Evolutionary conservation across 345 rosid species (phyloP).

Genomic region (Linum usitatissimum): DNA sequence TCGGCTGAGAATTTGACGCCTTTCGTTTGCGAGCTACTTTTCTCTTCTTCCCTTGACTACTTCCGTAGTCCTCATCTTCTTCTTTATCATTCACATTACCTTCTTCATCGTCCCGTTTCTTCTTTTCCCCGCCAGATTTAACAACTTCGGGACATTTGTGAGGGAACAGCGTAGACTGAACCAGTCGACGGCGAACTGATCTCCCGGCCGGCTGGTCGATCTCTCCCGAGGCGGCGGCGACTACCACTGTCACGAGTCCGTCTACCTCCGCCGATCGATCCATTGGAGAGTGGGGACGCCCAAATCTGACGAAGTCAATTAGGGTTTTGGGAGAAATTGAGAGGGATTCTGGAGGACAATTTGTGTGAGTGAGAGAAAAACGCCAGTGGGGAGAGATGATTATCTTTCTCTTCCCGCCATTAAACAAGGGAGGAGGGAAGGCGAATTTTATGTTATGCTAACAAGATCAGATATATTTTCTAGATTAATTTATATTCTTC

Average conservation of each 20-base stretch:
- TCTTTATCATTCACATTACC: slow-evolving; percentile 29
- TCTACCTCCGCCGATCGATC: slow-evolving; percentile 7
- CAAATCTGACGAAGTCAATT: neutral
- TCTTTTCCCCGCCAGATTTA: slow-evolving; percentile 17
- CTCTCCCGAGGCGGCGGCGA: neutral
- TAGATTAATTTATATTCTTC: no score
- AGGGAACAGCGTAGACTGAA: slow-evolving; percentile 68
- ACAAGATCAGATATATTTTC: no score
- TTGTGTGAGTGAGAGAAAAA: neutral
- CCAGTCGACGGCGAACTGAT: slow-evolving; percentile 44
- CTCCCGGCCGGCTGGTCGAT: slow-evolving; percentile 24
- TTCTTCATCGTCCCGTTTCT: slow-evolving; percentile 12
- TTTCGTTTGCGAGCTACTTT: slow-evolving; percentile 38
- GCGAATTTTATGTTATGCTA: no score
- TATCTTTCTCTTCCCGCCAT: neutral
- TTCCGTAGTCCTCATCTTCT: slow-evolving; percentile 37
- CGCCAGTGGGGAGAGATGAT: neutral
- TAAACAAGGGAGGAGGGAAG: neutral
- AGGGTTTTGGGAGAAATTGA: no score
- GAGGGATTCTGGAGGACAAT: neutral
- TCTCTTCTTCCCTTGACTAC: slow-evolving; percentile 47
- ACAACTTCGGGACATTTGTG: slow-evolving; percentile 34
- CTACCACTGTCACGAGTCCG: neutral
- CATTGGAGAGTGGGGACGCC: slow-evolving; percentile 7
- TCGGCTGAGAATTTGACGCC: slow-evolving; percentile 27